These are phyloP conservation scores for Rosa lucieae DNA, from an alignment of 306 rosid species.

Conservation along the genomic window DNA sequence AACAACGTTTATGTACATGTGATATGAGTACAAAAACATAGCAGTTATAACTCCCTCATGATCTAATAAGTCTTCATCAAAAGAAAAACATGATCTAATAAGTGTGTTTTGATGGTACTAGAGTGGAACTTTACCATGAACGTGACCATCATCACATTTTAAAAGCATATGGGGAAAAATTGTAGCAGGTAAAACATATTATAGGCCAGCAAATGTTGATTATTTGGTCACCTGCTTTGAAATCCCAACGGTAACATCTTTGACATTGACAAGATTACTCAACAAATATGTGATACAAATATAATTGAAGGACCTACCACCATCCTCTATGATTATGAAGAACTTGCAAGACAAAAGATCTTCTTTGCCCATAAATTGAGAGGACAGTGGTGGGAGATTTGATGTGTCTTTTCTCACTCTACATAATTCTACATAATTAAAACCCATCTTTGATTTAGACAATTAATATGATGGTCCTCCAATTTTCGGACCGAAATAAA, in stretches of 20 bases:
- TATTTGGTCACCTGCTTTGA: background rate
- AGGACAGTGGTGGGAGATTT: background rate
- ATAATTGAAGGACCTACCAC: constrained; percentile 11
- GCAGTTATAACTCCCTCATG: background rate
- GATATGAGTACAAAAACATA: background rate
- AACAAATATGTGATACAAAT: background rate
- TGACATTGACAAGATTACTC: constrained; percentile 1
- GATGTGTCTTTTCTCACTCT: constrained; percentile 5
- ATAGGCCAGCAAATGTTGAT: background rate
- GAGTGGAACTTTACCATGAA: background rate
- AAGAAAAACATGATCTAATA: background rate
- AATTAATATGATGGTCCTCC: background rate
- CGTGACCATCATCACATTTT: background rate
- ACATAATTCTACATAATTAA: background rate
- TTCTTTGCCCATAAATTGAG: constrained; percentile 22
- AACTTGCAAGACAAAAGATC: constrained; percentile 22
- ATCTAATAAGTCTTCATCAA: background rate
- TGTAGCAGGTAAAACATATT: background rate
- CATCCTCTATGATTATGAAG: background rate
- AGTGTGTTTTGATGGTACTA: too few species aligned
- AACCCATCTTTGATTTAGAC: background rate
- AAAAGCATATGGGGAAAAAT: background rate
- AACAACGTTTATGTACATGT: too few species aligned
- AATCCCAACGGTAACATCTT: constrained; percentile 13
- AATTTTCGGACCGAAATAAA: constrained; percentile 2